Evolutionary conservation across 2,329 filamentous ascomycete genomes (phyloP), one percentile per base, ranked within the genome.

Genomic region (Tolypocladium amazonense): DNA sequence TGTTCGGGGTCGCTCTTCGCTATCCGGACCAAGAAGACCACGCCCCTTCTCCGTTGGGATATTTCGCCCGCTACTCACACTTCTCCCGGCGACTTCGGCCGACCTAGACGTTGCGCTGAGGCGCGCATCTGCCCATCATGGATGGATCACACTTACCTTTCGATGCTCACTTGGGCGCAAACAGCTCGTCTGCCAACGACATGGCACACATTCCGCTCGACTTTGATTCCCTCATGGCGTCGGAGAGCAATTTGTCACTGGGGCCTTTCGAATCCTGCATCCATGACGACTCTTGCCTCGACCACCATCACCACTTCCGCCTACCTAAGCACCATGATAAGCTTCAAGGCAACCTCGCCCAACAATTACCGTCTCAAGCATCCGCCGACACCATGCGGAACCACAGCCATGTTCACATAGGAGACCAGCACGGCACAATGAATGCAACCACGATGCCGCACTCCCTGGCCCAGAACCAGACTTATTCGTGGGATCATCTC

Each of bases 241-340:
- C 65, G 50, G 66, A 69, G 39, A 60, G 64, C 30, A 64, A 64
- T 20, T 47, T 70, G 37, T 65, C 66, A 20, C 62, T 72, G 15
- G 67, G 67, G 43, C 60, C 65, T 12, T 67, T 70, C 35, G 65
- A 66, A 7, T 65, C 63, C 15, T 69, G 68, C 60, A 62, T 67
- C 55, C 71, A 74, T 56, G 67, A 69, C 41, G 70, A 74, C 56
- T 67, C 68, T 33, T 74, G 71, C 62, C 66, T 73, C 33, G 70
- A 70, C 56, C 53, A 61, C 33, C 61, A 59, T 11, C 56, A 58
- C 41, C 62, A 64, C 43, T 65, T 59, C 57, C 56, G 60, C 57
- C 59, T 62, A 35, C 37, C 60, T 33, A 63, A 64, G 8, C n/a
- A 59, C 25, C 59, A 63, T 38, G 61, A 64, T 25, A 63, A 63